Conservation (phyloP, 129 eudicot genomes). For the Pittosporum tobira region DNA sequence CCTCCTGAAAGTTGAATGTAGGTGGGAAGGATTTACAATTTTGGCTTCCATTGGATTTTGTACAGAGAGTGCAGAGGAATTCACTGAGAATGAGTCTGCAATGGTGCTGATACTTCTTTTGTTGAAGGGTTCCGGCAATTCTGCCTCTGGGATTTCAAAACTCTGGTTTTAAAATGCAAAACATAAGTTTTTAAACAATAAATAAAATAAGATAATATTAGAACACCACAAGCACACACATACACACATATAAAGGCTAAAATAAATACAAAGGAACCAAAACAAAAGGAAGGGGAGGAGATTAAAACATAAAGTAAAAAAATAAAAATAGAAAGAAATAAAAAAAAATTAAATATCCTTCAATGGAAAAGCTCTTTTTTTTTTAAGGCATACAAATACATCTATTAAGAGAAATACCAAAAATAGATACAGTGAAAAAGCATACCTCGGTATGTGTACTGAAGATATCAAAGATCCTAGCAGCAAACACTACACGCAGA, state of each 20-base stretch:
- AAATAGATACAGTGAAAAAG: background rate
- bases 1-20: slow-evolving; percentile 31
- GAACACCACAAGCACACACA: too few species aligned
- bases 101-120: slow-evolving; percentile 8
- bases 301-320: too few species aligned
- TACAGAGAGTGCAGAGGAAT: slow-evolving; percentile 9
- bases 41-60: slow-evolving; percentile 22
- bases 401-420: background rate
- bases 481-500: slow-evolving; percentile 32
- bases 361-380: too few species aligned
- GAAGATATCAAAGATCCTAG: slow-evolving; percentile 39
- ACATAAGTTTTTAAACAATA: too few species aligned
- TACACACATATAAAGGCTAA: too few species aligned
- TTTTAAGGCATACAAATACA: too few species aligned
- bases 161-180: slow-evolving; percentile 26
- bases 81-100: slow-evolving; percentile 16
- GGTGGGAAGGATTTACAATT: slow-evolving; percentile 33
- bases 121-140: slow-evolving; percentile 57
- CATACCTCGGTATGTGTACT: slow-evolving; percentile 46
- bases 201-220: too few species aligned
- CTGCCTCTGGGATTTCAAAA: slow-evolving; percentile 63
- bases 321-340: too few species aligned
- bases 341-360: too few species aligned
- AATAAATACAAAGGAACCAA: too few species aligned
- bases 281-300: too few species aligned